A percentile compares a stretch with the other conserved stretches of the same genome.
These are phyloP conservation scores for Monilinia vaccinii-corymbosi DNA, from an alignment of 2,329 filamentous ascomycete genomes.

Conservation along the genomic window DNA sequence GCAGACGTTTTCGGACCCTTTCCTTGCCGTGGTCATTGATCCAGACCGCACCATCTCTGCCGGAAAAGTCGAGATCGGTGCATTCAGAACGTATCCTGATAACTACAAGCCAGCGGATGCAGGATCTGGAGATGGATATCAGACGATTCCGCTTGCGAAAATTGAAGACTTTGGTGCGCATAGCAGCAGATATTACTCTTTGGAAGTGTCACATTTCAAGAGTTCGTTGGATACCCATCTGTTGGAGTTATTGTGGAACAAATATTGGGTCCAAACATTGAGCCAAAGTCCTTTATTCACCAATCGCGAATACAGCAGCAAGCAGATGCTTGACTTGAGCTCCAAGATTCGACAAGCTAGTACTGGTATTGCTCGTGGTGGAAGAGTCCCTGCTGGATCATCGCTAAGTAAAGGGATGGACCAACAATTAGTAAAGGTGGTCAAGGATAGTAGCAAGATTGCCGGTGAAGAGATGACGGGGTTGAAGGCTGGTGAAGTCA, in stretches of 20 bases:
- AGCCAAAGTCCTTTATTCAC: conserved; percentile 84
- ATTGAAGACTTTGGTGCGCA: conserved; percentile 95
- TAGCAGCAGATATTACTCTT: conserved; percentile 77
- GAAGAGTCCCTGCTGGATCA: conserved; percentile 23
- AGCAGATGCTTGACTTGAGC: conserved; percentile 82
- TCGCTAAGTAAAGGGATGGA: conserved; percentile 29
- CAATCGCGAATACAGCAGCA: conserved; percentile 86
- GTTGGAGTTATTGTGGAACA: conserved; percentile 89
- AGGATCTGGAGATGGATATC: conserved; percentile 47
- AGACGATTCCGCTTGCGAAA: conserved; percentile 83
- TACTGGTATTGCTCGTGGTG: conserved; percentile 30
- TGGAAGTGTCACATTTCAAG: conserved; percentile 92
- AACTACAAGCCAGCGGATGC: conserved; percentile 52
- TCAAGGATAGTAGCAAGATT: conserved; percentile 48
- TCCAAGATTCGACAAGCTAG: conserved; percentile 68
- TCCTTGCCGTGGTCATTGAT: conserved; percentile 92
- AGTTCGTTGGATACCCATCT: conserved; percentile 81
- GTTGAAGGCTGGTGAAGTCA: conserved; percentile 37
- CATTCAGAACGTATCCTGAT: conserved; percentile 83
- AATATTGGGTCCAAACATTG: conserved; percentile 96
- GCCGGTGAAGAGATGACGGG: conserved; percentile 42
- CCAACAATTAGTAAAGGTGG: conserved; percentile 43
- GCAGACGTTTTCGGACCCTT: conserved; percentile 80
- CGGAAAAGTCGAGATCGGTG: conserved; percentile 90
- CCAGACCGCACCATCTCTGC: conserved; percentile 91